Conservation (phyloP, 352 stramenopile genomes). For the Aphanomyces astaci region DNA sequence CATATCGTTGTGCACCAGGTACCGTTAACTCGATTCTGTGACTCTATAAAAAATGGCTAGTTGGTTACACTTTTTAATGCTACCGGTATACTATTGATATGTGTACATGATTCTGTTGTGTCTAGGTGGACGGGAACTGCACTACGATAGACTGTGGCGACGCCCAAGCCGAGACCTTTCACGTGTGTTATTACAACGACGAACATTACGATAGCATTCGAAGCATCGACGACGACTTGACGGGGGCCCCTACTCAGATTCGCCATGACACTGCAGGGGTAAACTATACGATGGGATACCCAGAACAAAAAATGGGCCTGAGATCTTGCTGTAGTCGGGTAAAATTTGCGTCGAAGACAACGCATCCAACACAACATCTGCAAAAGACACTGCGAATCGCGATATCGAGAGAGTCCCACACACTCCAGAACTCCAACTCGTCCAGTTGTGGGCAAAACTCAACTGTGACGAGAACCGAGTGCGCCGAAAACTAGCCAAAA, state of each 20-base stretch:
- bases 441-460: background rate
- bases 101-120: background rate
- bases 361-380: background rate
- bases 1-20: slow-evolving; percentile 77
- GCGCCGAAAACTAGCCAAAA: background rate
- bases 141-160: slow-evolving; percentile 20
- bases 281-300: background rate
- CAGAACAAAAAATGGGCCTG: background rate
- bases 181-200: slow-evolving; percentile 23
- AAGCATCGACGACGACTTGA: slow-evolving; percentile 29
- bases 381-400: background rate
- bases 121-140: slow-evolving; percentile 33
- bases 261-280: slow-evolving; percentile 32
- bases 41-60: too few relatives aligned
- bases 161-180: background rate
- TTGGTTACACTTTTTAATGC: slow-evolving; percentile 35
- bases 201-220: slow-evolving; percentile 81
- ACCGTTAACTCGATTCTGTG: too few relatives aligned
- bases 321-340: background rate
- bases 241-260: slow-evolving; percentile 37
- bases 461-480: slow-evolving; percentile 9
- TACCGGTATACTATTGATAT: background rate
- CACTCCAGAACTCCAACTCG: background rate
- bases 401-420: background rate
- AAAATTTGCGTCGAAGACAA: slow-evolving; percentile 21